phyloP scores from a whole-genome alignment of 495 filamentous ascomycete genomes.

The Hypomontagnella submonticulosa region DNA sequence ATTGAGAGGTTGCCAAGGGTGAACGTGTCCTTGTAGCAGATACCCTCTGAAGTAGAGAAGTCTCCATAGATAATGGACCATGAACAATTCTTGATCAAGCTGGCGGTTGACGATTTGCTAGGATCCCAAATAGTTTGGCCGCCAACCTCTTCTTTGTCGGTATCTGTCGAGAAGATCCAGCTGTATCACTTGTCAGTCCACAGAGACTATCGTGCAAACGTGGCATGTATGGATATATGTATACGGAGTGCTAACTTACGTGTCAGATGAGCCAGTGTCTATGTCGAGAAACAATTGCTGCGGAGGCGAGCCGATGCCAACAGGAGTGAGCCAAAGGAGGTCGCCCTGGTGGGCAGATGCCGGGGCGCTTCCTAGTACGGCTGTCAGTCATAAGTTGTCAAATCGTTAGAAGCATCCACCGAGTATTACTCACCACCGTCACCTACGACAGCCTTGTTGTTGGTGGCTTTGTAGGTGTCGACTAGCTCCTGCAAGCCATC shows the following conservation, averaged over 20 bases:
- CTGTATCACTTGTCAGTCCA: constrained; percentile 36
- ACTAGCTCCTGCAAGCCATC: constrained; percentile 44
- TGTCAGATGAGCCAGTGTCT: constrained; percentile 80
- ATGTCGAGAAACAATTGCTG: constrained; percentile 74
- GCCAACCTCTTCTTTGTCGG: constrained; percentile 53
- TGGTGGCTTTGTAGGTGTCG: constrained; percentile 37
- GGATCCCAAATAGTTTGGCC: constrained; percentile 65
- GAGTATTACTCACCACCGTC: constrained; percentile 29
- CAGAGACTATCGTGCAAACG: too few species aligned
- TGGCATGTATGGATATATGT: too few species aligned
- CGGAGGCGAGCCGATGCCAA: constrained; percentile 74
- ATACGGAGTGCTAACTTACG: constrained; percentile 64
- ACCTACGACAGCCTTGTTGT: constrained; percentile 22
- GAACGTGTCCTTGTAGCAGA: constrained; percentile 54
- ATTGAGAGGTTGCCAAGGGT: constrained; percentile 60
- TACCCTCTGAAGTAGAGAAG: constrained; percentile 50
- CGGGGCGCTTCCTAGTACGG: constrained; percentile 29
- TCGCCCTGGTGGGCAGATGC: constrained; percentile 55
- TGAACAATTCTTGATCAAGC: constrained; percentile 57
- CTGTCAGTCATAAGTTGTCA: constrained; percentile 9
- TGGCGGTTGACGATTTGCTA: constrained; percentile 69
- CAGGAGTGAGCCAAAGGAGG: constrained; percentile 70
- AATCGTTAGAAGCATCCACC: background rate
- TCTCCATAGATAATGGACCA: constrained; percentile 81
- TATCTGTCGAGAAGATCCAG: constrained; percentile 72